These are phyloP conservation scores for Proteromonas lacertae DNA, from an alignment of 352 stramenopile genomes.

Conservation along the genomic window DNA sequence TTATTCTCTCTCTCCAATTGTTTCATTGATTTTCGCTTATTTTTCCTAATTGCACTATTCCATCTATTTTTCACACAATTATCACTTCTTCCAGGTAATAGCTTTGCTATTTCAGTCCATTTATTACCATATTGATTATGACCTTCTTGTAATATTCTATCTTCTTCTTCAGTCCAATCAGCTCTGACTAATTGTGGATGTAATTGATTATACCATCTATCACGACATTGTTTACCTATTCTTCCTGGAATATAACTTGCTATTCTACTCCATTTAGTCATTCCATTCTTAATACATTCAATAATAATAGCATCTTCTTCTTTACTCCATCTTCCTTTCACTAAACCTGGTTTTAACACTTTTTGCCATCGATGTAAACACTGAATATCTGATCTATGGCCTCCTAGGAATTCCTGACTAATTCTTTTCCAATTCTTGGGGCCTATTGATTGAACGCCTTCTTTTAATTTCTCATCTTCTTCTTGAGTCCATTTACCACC, in stretches of 20 bases:
- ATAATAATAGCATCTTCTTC: no score
- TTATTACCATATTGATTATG: slow-evolving; percentile 11
- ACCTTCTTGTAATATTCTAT: slow-evolving; percentile 10
- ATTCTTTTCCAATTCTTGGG: background rate
- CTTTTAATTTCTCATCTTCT: slow-evolving; percentile 4
- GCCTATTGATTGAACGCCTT: background rate
- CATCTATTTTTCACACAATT: slow-evolving; percentile 16
- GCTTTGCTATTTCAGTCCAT: slow-evolving; percentile 14
- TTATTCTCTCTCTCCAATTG: no score
- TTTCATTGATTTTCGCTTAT: no score
- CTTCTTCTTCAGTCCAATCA: slow-evolving; percentile 11
- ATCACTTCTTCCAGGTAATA: slow-evolving; percentile 11
- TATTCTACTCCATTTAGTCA: no score
- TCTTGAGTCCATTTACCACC: slow-evolving; percentile 32
- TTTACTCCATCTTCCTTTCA: no score
- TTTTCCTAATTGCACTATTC: no score
- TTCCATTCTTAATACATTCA: no score
- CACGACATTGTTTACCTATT: slow-evolving; percentile 17
- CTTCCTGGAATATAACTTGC: no score
- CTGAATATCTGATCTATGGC: background rate
- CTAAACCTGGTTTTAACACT: no score
- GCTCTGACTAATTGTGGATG: slow-evolving; percentile 26
- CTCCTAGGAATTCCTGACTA: background rate
- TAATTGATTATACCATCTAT: slow-evolving; percentile 16
- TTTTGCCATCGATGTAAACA: background rate